Percentiles rank a stretch among this genome's conserved stretches.
Evolutionary conservation across 2,329 filamentous ascomycete genomes (phyloP).

Genomic region (Phaeosphaeriaceae sp.): DNA sequence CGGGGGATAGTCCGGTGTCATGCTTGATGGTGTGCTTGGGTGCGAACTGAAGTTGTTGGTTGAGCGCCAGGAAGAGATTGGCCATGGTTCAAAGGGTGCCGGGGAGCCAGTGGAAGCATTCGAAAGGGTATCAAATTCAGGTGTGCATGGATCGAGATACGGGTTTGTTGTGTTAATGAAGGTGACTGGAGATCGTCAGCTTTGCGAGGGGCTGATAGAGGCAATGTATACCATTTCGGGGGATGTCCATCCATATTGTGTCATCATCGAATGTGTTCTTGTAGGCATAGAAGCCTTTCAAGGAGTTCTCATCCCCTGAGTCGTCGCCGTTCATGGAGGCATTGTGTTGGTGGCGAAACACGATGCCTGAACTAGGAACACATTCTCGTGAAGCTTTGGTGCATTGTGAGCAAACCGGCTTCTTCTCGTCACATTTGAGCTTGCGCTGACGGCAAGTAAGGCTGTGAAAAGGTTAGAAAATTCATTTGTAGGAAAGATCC

Average conservation of each 20-base stretch:
- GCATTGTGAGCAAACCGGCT: constrained; percentile 67
- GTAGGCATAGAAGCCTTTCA: constrained; percentile 70
- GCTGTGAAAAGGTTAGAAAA: constrained; percentile 27
- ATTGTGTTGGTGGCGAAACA: constrained; percentile 74
- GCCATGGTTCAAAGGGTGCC: constrained; percentile 35
- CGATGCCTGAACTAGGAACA: constrained; percentile 66
- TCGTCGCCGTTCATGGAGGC: constrained; percentile 68
- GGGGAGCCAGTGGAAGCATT: constrained; percentile 42
- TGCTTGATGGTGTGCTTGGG: constrained; percentile 48
- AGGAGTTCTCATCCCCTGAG: constrained; percentile 51
- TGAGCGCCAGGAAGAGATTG: constrained; percentile 35
- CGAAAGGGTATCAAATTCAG: constrained; percentile 44
- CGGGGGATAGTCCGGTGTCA: constrained; percentile 62
- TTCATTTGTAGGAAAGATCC: constrained; percentile 1
- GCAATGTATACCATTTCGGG: constrained; percentile 59
- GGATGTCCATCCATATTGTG: constrained; percentile 68
- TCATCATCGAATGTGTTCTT: constrained; percentile 69
- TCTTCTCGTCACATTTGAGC: constrained; percentile 70
- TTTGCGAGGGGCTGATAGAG: not conserved
- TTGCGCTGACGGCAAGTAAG: constrained; percentile 66
- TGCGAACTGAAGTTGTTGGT: constrained; percentile 32
- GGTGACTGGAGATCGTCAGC: constrained; percentile 54
- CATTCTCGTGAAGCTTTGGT: constrained; percentile 67
- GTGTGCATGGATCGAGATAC: constrained; percentile 58
- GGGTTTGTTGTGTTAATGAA: constrained; percentile 69